Conservation (phyloP, 345 rosid genomes). For the Acer negundo region DNA sequence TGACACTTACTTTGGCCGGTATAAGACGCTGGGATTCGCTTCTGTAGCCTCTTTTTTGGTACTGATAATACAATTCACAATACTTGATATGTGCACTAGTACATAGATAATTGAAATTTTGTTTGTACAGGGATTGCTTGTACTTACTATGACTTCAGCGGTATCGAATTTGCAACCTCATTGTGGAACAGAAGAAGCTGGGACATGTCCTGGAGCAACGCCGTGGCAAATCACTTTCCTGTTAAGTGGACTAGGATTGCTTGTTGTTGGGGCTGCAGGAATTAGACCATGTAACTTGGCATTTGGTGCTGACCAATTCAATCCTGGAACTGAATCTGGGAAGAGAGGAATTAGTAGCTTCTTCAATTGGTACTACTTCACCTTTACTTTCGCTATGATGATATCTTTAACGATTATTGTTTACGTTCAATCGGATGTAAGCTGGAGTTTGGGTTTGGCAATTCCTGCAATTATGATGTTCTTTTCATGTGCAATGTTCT, state of each 20-base stretch:
- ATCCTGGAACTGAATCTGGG: slow-evolving; percentile 48
- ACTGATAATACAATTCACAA: neutral
- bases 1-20: slow-evolving; percentile 78
- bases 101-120: neutral
- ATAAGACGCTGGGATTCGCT: slow-evolving; percentile 60
- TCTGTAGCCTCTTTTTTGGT: slow-evolving; percentile 64
- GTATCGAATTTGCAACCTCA: slow-evolving; percentile 35
- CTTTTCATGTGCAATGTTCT: slow-evolving; percentile 38
- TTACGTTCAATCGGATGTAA: slow-evolving; percentile 52
- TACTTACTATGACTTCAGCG: slow-evolving; percentile 43
- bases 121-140: slow-evolving; percentile 41
- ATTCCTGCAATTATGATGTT: slow-evolving; percentile 54
- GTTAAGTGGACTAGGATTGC: slow-evolving; percentile 28
- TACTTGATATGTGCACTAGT: neutral
- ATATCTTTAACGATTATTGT: slow-evolving; percentile 47
- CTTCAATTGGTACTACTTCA: slow-evolving; percentile 62
- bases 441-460: slow-evolving; percentile 60
- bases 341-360: slow-evolving; percentile 46
- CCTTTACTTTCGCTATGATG: slow-evolving; percentile 49
- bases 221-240: slow-evolving; percentile 42
- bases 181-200: slow-evolving; percentile 21
- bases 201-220: slow-evolving; percentile 29
- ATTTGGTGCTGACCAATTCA: slow-evolving; percentile 61
- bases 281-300: slow-evolving; percentile 58
- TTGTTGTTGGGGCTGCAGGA: slow-evolving; percentile 51